Base-by-base conservation (phyloP, 768 basidiomycete species). In the Calocybe gangraenosa region DNA sequence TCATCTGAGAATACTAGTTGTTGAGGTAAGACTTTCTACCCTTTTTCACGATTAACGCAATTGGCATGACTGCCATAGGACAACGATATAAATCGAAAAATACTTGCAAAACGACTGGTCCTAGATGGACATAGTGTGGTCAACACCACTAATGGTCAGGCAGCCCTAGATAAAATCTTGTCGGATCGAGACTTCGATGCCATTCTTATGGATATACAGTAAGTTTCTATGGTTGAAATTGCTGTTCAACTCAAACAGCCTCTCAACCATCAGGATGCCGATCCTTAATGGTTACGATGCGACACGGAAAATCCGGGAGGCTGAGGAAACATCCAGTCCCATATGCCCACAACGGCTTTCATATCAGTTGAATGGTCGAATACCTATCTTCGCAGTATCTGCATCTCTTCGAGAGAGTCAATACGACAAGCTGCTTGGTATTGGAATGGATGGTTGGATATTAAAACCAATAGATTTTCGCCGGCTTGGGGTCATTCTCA, bases 141-240 rank as follows among this genome's bases (percentile, higher is more conserved):
- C 8, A 75, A 76, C 42, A 78, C 79, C 1, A 80, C 76, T 1
- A 88, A 92, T 57, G 88, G 90, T 2, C 85, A 85, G 60, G 86
- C 89, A 54, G 81, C 78, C 0, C 67, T 88, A 1, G 80, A 86
- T 28, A 69, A 70, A 48, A 65, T 88, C 19, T 60, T 71, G 42
- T 57, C 62, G 0, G 85, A 88, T 58, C 66, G 69, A 31, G 67
- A 74, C 3, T 85, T 87, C 54, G 87, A 93, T 56, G 74, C 73
- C 46, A 69, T 91, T 13, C 66, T 93, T 37, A 93, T 91, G 90
- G 88, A 91, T 59, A 78, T 91, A 9, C 86, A 87, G 84, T 87
- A 51, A 49, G 81, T 68, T 5, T 1, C 4, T 30, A 5, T 6
- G 11, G 11, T 35, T 25, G 30, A 30, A 14, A 15, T 38, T 17